phyloP scores from a whole-genome alignment of 345 rosid species.

The Euphorbia pulcherrima region DNA sequence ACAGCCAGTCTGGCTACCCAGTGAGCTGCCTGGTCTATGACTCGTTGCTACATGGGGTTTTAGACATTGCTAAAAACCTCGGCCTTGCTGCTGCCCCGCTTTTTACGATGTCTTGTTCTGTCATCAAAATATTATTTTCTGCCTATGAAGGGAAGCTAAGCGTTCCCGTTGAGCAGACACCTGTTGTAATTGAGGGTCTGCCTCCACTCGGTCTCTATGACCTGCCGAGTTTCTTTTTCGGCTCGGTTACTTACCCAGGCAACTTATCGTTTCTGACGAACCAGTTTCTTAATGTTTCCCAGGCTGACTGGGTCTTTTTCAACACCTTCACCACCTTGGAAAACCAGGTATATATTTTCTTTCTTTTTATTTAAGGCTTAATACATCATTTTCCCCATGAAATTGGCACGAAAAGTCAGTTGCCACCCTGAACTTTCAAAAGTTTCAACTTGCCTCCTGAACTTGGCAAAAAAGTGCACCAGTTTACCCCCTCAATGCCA shows the following conservation, averaged over 20 bases:
- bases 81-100: background rate
- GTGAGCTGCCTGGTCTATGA: slow-evolving; percentile 8
- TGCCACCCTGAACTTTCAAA: too few relatives aligned
- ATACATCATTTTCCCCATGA: too few relatives aligned
- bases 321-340: slow-evolving; percentile 48
- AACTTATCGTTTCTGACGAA: background rate
- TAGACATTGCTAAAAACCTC: slow-evolving; percentile 4
- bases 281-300: slow-evolving; percentile 36
- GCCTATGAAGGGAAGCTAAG: background rate
- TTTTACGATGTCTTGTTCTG: slow-evolving; percentile 2
- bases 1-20: background rate
- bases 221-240: slow-evolving; percentile 38
- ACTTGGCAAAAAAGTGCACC: too few relatives aligned
- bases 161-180: slow-evolving; percentile 25
- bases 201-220: slow-evolving; percentile 35
- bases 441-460: too few relatives aligned
- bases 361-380: too few relatives aligned
- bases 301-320: slow-evolving; percentile 39
- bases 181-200: slow-evolving; percentile 26
- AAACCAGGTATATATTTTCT: slow-evolving; percentile 45
- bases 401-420: too few relatives aligned
- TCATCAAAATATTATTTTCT: background rate
- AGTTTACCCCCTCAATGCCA: too few relatives aligned
- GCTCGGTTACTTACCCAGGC: slow-evolving; percentile 24
- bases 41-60: background rate